phyloP scores from a whole-genome alignment of 352 stramenopile species.

The Globisporangium cystogenes region DNA sequence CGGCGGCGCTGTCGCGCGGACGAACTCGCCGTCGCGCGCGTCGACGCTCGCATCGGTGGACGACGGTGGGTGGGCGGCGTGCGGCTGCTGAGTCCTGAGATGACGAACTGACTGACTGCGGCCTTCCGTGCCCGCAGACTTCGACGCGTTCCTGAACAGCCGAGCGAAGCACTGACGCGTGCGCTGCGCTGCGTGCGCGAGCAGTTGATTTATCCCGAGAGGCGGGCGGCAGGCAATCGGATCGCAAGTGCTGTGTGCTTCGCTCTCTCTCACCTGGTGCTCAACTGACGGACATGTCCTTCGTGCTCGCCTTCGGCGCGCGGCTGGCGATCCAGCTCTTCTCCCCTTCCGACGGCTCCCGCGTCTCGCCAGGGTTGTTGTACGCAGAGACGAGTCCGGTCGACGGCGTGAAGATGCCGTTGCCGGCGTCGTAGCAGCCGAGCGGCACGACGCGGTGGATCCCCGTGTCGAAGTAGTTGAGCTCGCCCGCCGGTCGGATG shows the following conservation, averaged over 20 bases:
- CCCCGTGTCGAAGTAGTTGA: conserved; percentile 70
- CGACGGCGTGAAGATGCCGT: conserved; percentile 67
- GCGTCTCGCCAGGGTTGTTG: conserved; percentile 44
- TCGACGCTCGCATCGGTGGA: conserved; percentile 32
- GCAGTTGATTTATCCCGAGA: conserved; percentile 12
- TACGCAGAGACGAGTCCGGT: conserved; percentile 45
- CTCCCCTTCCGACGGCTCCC: conserved; percentile 44
- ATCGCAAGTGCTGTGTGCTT: too few relatives aligned
- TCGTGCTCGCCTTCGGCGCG: conserved; percentile 63
- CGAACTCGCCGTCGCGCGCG: conserved; percentile 4
- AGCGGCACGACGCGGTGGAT: conserved; percentile 59
- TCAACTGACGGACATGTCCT: conserved; percentile 69
- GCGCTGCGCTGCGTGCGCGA: too few relatives aligned
- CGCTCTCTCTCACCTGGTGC: too few relatives aligned
- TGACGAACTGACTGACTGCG: not conserved
- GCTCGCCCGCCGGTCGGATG: conserved; percentile 46
- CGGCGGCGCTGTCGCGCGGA: conserved; percentile 4
- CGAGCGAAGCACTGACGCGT: conserved; percentile 17
- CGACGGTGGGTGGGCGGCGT: conserved; percentile 28
- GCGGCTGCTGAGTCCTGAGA: too few relatives aligned
- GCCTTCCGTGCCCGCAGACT: conserved; percentile 22
- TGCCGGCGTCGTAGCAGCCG: conserved; percentile 69
- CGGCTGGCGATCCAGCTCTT: conserved; percentile 50
- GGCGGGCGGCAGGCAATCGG: not conserved
- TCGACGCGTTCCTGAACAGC: conserved; percentile 41